Percentiles rank a stretch among this genome's conserved stretches.
Conservation (phyloP, 768 basidiomycete species). For the Pilatotrama ljubarskyi region DNA sequence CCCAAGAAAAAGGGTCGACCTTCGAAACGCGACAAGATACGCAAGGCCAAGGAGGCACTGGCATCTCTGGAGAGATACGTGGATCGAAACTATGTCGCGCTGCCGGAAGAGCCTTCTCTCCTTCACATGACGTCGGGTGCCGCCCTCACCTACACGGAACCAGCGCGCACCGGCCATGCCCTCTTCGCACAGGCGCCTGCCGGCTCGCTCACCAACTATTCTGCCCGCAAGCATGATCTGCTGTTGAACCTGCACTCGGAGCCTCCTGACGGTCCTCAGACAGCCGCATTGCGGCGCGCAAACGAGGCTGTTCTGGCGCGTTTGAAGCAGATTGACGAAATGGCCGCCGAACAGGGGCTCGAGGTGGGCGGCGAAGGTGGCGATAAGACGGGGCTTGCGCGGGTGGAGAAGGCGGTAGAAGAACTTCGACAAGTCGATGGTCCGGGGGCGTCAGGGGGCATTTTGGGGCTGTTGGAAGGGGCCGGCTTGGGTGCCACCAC, state of each 20-base stretch:
- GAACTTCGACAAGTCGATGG: constrained; percentile 27
- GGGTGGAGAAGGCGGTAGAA: constrained; percentile 49
- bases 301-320: constrained; percentile 52
- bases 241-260: constrained; percentile 37
- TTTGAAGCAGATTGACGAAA: constrained; percentile 51
- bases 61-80: constrained; percentile 52
- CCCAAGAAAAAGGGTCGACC: constrained; percentile 64
- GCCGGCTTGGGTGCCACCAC: constrained; percentile 23
- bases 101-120: background rate
- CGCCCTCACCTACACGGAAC: background rate
- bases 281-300: constrained; percentile 43
- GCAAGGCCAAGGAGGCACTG: constrained; percentile 52
- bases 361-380: constrained; percentile 45
- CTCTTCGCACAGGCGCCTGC: constrained; percentile 29
- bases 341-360: constrained; percentile 41
- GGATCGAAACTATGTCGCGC: constrained; percentile 36
- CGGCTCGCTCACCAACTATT: constrained; percentile 43
- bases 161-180: constrained; percentile 3
- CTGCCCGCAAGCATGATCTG: constrained; percentile 42
- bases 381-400: constrained; percentile 43
- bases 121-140: background rate
- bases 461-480: constrained; percentile 50
- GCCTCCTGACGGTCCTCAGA: constrained; percentile 4
- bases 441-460: constrained; percentile 34
- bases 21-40: constrained; percentile 57